A percentile compares a stretch with the other conserved stretches of the same genome.
These are phyloP conservation scores for Pholiota molesta DNA, from an alignment of 768 basidiomycete species.

Conservation along the genomic window DNA sequence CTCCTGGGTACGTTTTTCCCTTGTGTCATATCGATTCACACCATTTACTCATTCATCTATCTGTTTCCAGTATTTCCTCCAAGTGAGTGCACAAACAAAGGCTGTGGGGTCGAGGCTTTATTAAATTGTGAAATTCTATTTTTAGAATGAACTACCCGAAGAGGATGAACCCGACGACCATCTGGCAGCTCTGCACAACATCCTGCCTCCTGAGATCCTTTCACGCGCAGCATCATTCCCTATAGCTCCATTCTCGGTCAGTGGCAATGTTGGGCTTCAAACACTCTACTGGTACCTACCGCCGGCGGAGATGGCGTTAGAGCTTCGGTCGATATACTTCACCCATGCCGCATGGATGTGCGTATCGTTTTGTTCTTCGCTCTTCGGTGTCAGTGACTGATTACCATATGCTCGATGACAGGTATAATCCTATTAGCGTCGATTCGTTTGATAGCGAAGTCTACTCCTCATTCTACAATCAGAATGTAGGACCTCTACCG, in stretches of 20 bases:
- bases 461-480: constrained; percentile 58
- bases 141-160: constrained; percentile 65
- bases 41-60: constrained; percentile 16
- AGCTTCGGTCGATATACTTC: constrained; percentile 63
- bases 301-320: constrained; percentile 57
- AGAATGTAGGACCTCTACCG: constrained; percentile 41
- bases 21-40: neutral
- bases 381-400: neutral
- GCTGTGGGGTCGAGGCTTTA: constrained; percentile 1
- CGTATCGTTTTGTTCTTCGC: constrained; percentile 12
- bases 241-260: constrained; percentile 46
- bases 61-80: constrained; percentile 64
- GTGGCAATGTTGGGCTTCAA: constrained; percentile 51
- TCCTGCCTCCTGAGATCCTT: constrained; percentile 67
- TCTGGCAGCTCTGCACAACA: constrained; percentile 48
- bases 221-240: constrained; percentile 69
- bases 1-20: constrained; percentile 60
- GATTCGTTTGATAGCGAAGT: constrained; percentile 65
- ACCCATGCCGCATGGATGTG: constrained; percentile 75
- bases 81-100: constrained; percentile 45
- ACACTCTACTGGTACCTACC: constrained; percentile 75
- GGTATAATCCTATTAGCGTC: constrained; percentile 69
- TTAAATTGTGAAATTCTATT: constrained; percentile 16
- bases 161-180: constrained; percentile 52
- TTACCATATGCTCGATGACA: constrained; percentile 24